phyloP scores from a whole-genome alignment of 257 asterid species.

The Gentiana macrophylla region DNA sequence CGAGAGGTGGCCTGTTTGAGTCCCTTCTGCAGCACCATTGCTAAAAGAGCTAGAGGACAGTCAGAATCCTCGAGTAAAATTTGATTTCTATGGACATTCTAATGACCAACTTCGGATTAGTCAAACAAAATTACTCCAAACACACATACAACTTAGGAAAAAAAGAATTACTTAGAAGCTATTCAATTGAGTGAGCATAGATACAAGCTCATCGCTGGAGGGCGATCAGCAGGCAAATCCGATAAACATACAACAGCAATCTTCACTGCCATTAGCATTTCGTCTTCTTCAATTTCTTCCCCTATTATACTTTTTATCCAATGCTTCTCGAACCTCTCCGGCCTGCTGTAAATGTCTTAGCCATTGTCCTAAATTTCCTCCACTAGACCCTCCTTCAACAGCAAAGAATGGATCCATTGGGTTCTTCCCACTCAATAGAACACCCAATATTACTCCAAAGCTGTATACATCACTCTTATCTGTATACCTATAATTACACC shows the following conservation, averaged over 20 bases:
- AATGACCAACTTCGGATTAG: too few species aligned
- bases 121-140: constrained; percentile 3
- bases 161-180: constrained; percentile 46
- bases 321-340: constrained; percentile 69
- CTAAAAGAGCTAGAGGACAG: too few species aligned
- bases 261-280: constrained; percentile 85
- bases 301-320: constrained; percentile 70
- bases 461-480: constrained; percentile 92
- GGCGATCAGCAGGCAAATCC: constrained; percentile 81
- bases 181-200: constrained; percentile 87
- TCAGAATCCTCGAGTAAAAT: too few species aligned
- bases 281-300: constrained; percentile 75
- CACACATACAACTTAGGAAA: not conserved
- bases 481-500: constrained; percentile 56
- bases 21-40: too few species aligned
- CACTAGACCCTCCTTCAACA: constrained; percentile 17
- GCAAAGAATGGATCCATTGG: constrained; percentile 61
- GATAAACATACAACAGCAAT: constrained; percentile 82
- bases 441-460: constrained; percentile 78
- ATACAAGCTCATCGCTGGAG: constrained; percentile 92
- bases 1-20: too few species aligned
- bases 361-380: constrained; percentile 84
- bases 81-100: too few species aligned
- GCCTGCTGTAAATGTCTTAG: constrained; percentile 67
- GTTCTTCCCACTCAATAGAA: constrained; percentile 63